Evolutionary conservation across 2,329 filamentous ascomycete species (phyloP).

Genomic region (Lojkania enalia): DNA sequence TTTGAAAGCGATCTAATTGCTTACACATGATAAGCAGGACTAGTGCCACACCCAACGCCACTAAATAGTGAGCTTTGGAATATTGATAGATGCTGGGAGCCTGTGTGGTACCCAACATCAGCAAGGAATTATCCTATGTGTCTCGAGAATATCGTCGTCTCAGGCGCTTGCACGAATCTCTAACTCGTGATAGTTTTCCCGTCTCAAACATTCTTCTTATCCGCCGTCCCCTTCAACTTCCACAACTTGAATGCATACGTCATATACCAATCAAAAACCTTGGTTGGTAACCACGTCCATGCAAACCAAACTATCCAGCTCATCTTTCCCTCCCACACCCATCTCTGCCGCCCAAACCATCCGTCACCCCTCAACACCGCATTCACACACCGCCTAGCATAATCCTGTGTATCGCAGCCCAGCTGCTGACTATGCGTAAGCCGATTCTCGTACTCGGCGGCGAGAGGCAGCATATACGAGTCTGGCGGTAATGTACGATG

Average conservation of each 20-base stretch:
- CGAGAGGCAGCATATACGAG: constrained; percentile 57
- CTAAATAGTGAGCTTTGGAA: too few relatives aligned
- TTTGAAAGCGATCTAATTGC: not conserved
- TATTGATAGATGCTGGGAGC: too few relatives aligned
- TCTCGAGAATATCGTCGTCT: too few relatives aligned
- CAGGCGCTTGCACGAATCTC: not conserved
- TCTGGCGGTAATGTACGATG: constrained; percentile 52
- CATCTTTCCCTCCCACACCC: constrained; percentile 60
- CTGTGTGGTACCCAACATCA: too few relatives aligned
- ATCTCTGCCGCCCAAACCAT: constrained; percentile 46
- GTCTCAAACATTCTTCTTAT: constrained; percentile 33
- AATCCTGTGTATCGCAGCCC: constrained; percentile 55
- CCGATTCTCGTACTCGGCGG: constrained; percentile 55
- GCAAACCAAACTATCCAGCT: constrained; percentile 55
- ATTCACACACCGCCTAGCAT: constrained; percentile 59
- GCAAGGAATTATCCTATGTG: too few relatives aligned
- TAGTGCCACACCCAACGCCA: too few relatives aligned
- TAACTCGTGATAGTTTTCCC: not conserved
- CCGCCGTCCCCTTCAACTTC: constrained; percentile 47
- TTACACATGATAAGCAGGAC: too few relatives aligned
- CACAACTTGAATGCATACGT: constrained; percentile 57
- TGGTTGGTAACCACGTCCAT: constrained; percentile 51
- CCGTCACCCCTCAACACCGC: constrained; percentile 51
- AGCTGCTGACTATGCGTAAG: constrained; percentile 59
- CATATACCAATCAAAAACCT: constrained; percentile 50